Percentiles rank a stretch among this genome's conserved stretches.
These are phyloP conservation scores for Neurospora hispaniola DNA, from an alignment of 495 filamentous ascomycete species.

Conservation along the genomic window DNA sequence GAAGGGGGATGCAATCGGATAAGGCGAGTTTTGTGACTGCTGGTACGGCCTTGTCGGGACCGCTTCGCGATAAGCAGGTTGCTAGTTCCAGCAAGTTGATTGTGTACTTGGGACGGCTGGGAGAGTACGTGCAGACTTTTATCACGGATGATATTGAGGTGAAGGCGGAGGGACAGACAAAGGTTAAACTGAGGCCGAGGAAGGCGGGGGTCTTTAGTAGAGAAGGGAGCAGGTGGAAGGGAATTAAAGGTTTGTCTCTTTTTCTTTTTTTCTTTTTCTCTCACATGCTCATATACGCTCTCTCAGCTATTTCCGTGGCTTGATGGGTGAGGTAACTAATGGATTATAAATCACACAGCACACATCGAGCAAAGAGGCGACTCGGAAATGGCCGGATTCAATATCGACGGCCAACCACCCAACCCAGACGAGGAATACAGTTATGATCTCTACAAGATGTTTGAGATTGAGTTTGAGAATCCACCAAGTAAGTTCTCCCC, in stretches of 20 bases:
- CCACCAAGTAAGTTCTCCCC: slow-evolving; percentile 17
- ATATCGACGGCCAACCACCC: slow-evolving; percentile 18
- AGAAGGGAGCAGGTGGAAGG: slow-evolving; percentile 19
- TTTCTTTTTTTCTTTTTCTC: background rate
- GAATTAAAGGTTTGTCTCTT: slow-evolving; percentile 16
- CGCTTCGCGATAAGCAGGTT: slow-evolving; percentile 19
- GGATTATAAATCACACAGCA: slow-evolving; percentile 4
- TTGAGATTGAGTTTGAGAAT: slow-evolving; percentile 31
- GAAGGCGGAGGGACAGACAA: slow-evolving; percentile 17
- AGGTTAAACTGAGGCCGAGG: slow-evolving; percentile 21
- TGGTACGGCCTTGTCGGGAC: slow-evolving; percentile 22
- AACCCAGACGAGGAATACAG: slow-evolving; percentile 17
- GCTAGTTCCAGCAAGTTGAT: slow-evolving; percentile 17
- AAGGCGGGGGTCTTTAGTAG: slow-evolving; percentile 13
- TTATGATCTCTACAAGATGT: slow-evolving; percentile 26
- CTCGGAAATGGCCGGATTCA: slow-evolving; percentile 18
- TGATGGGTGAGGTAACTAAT: background rate
- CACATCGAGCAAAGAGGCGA: slow-evolving; percentile 13
- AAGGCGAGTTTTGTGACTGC: slow-evolving; percentile 22
- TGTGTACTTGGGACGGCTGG: slow-evolving; percentile 20
- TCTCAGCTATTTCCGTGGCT: too few relatives aligned
- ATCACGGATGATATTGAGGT: slow-evolving; percentile 26
- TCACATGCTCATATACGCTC: background rate
- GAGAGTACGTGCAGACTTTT: slow-evolving; percentile 22
- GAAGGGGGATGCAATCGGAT: slow-evolving; percentile 12